These are phyloP conservation scores for Tuber aestivum DNA, from an alignment of 495 filamentous ascomycete species.

Conservation along the genomic window DNA sequence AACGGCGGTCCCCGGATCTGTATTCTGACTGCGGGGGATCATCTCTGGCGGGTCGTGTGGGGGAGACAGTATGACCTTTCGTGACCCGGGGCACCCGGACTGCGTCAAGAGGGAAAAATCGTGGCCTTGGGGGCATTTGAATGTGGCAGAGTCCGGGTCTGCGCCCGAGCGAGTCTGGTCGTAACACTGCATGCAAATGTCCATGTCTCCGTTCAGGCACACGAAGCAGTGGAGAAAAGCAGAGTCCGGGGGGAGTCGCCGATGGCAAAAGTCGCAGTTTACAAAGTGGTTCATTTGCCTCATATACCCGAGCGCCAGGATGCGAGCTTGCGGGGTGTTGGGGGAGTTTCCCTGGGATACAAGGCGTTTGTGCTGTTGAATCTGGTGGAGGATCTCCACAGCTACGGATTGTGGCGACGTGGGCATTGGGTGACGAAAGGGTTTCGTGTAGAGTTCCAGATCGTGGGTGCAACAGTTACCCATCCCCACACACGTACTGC, in stretches of 20 bases:
- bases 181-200: slow-evolving; percentile 34
- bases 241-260: slow-evolving; percentile 6
- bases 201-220: slow-evolving; percentile 16
- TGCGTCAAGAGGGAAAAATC: slow-evolving; percentile 28
- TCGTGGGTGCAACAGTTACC: slow-evolving; percentile 37
- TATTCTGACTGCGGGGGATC: background rate
- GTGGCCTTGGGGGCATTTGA: slow-evolving; percentile 19
- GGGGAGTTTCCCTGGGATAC: background rate
- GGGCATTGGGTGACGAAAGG: background rate
- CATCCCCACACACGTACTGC: slow-evolving; percentile 21
- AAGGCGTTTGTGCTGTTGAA: background rate
- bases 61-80: slow-evolving; percentile 20
- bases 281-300: slow-evolving; percentile 5
- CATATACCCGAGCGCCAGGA: slow-evolving; percentile 13
- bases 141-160: background rate
- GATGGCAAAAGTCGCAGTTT: slow-evolving; percentile 11
- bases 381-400: background rate
- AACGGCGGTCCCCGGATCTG: slow-evolving; percentile 13
- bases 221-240: slow-evolving; percentile 30
- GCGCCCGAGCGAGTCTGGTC: background rate
- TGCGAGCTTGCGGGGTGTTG: background rate
- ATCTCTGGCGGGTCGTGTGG: slow-evolving; percentile 20
- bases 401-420: background rate
- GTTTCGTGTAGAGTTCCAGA: slow-evolving; percentile 28
- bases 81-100: slow-evolving; percentile 21